These are phyloP conservation scores for Alternaria sp. DNA, from an alignment of 2,329 filamentous ascomycete species.

Conservation along the genomic window DNA sequence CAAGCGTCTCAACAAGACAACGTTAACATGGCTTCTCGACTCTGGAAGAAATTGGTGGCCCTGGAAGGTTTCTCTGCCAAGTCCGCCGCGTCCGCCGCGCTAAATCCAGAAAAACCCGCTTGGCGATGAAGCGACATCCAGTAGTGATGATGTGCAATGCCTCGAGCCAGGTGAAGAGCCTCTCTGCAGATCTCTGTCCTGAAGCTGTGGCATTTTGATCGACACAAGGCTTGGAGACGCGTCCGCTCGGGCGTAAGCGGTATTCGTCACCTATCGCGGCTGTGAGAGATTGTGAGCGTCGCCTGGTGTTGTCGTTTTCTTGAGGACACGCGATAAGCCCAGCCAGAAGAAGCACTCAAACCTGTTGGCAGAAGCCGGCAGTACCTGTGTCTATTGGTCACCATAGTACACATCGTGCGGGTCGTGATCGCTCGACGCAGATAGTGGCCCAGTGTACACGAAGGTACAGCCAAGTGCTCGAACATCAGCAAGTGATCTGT, in stretches of 20 bases:
- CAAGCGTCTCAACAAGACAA: constrained; percentile 1
- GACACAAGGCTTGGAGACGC: constrained; percentile 4
- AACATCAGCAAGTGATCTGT: no score
- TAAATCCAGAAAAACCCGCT: neutral
- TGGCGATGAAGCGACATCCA: constrained; percentile 5
- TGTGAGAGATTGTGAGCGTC: neutral
- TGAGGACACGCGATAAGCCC: neutral
- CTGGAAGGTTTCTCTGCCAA: constrained; percentile 1
- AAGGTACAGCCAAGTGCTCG: no score
- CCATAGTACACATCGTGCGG: neutral
- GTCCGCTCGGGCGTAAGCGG: constrained; percentile 3
- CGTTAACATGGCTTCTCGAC: neutral
- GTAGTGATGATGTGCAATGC: constrained; percentile 6
- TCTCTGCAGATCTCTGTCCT: constrained; percentile 1
- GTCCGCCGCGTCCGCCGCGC: constrained; percentile 8
- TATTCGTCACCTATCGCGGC: neutral
- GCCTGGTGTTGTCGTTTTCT: neutral
- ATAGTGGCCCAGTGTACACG: no score
- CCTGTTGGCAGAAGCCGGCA: neutral
- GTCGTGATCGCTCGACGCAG: neutral
- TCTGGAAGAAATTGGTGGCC: neutral
- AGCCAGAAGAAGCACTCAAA: neutral
- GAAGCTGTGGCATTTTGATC: neutral
- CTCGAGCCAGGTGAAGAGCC: constrained; percentile 1
- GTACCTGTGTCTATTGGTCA: no score